These are phyloP conservation scores for Yamadazyma songkhlaensis DNA, from an alignment of 1,139 yeast genomes.

Conservation along the genomic window DNA sequence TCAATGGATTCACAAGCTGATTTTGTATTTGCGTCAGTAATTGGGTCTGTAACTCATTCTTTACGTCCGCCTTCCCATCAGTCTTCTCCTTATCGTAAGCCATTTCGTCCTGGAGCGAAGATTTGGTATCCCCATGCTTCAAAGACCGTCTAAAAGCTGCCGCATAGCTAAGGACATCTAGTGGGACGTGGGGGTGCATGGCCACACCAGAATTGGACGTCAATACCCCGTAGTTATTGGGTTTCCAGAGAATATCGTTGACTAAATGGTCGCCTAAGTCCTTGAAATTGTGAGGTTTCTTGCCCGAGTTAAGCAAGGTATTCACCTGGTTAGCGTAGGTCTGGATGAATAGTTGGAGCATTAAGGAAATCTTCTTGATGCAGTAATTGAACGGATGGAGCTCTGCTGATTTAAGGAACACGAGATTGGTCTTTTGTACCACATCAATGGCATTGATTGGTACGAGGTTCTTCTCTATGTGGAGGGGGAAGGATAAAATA, in stretches of 20 bases:
- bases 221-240: slow-evolving; percentile 2
- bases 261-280: slow-evolving; percentile 5
- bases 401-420: slow-evolving; percentile 33
- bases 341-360: slow-evolving; percentile 55
- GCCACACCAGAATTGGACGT: slow-evolving; percentile 14
- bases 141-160: slow-evolving; percentile 22
- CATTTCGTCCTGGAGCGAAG: neutral
- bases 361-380: slow-evolving; percentile 51
- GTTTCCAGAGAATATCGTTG: slow-evolving; percentile 2
- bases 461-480: slow-evolving; percentile 46
- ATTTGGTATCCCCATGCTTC: neutral
- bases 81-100: neutral
- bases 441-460: slow-evolving; percentile 46
- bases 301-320: slow-evolving; percentile 23
- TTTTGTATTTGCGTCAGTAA: slow-evolving; percentile 2
- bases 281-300: slow-evolving; percentile 23
- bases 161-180: slow-evolving; percentile 38
- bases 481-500: slow-evolving; percentile 52
- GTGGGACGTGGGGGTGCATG: slow-evolving; percentile 21
- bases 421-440: slow-evolving; percentile 43
- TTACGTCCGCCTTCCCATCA: neutral
- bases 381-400: slow-evolving; percentile 48
- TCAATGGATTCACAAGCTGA: neutral
- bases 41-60: slow-evolving; percentile 1
- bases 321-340: slow-evolving; percentile 57